Conservation (phyloP, 768 basidiomycete genomes). For the Rhodotorula diobovata region DNA sequence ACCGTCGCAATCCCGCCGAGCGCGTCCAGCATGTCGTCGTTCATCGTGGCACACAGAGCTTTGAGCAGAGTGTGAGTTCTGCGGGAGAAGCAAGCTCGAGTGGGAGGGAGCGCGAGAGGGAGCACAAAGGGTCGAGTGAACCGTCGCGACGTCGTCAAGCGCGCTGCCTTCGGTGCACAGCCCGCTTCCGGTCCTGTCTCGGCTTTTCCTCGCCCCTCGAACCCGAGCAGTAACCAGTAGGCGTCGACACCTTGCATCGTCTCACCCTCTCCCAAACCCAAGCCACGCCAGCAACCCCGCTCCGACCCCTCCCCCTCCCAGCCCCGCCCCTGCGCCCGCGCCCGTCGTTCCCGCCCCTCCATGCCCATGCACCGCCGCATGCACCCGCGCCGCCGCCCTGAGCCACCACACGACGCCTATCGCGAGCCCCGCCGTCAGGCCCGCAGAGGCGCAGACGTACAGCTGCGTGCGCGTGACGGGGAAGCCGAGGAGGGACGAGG, state of each 20-base stretch:
- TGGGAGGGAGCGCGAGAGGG: too few relatives aligned
- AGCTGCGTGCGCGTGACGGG: conserved; percentile 8
- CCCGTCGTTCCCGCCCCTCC: background rate
- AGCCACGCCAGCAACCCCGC: background rate
- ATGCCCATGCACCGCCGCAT: background rate
- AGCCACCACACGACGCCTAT: conserved; percentile 14
- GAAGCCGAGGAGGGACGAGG: conserved; percentile 24
- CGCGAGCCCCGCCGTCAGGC: conserved; percentile 1
- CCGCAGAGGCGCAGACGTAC: conserved; percentile 1
- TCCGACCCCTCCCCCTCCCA: too few relatives aligned
- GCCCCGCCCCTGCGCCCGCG: background rate
- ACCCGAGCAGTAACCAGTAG: too few relatives aligned
- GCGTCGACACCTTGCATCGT: too few relatives aligned
- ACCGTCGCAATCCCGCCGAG: conserved; percentile 12
- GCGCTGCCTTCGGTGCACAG: too few relatives aligned
- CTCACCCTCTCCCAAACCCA: background rate
- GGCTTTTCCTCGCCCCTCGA: too few relatives aligned
- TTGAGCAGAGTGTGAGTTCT: too few relatives aligned
- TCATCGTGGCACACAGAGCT: too few relatives aligned
- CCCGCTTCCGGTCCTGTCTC: too few relatives aligned
- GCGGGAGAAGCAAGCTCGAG: too few relatives aligned
- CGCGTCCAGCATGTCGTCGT: conserved; percentile 15
- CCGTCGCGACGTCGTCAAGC: too few relatives aligned
- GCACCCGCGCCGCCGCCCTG: background rate
- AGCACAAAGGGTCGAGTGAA: too few relatives aligned